phyloP scores from a whole-genome alignment of 805 yeast species.

The Candida suzukii region DNA sequence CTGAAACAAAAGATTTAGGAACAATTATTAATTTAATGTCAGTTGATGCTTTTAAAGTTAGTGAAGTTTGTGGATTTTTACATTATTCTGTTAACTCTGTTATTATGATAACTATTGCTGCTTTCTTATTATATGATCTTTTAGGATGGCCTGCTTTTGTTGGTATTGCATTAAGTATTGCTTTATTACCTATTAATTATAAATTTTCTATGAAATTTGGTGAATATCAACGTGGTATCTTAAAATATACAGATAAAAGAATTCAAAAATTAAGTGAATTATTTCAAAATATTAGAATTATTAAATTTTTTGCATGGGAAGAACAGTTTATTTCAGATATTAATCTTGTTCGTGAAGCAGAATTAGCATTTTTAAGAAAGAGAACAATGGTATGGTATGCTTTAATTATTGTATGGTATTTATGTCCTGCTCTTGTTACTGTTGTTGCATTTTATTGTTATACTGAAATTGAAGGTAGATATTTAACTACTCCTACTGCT shows the following conservation, averaged over 20 bases:
- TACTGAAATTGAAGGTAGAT: slow-evolving; percentile 60
- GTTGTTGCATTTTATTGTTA: slow-evolving; percentile 76
- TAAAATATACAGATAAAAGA: slow-evolving; percentile 83
- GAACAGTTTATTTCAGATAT: slow-evolving; percentile 69
- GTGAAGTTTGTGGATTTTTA: slow-evolving; percentile 88
- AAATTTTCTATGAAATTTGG: slow-evolving; percentile 57
- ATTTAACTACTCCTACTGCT: slow-evolving; percentile 85
- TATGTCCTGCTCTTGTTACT: slow-evolving; percentile 80
- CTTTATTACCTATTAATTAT: slow-evolving; percentile 69
- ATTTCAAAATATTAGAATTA: slow-evolving; percentile 83
- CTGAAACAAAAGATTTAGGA: slow-evolving; percentile 61
- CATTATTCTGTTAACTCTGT: slow-evolving; percentile 75
- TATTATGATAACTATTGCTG: slow-evolving; percentile 62
- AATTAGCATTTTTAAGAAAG: slow-evolving; percentile 48
- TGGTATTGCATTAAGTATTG: slow-evolving; percentile 63
- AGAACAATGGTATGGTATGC: slow-evolving; percentile 63
- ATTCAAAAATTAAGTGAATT: slow-evolving; percentile 91
- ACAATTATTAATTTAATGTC: slow-evolving; percentile 94
- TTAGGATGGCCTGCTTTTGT: slow-evolving; percentile 85
- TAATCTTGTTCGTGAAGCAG: slow-evolving; percentile 65
- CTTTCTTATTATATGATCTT: slow-evolving; percentile 57
- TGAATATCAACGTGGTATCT: slow-evolving; percentile 58
- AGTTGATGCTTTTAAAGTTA: slow-evolving; percentile 92
- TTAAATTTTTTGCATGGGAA: slow-evolving; percentile 97
- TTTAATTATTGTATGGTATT: slow-evolving; percentile 65